Evolutionary conservation across 1,284 basidiomycete genomes (phyloP).

Genomic region (Trichosporon asahii): DNA sequence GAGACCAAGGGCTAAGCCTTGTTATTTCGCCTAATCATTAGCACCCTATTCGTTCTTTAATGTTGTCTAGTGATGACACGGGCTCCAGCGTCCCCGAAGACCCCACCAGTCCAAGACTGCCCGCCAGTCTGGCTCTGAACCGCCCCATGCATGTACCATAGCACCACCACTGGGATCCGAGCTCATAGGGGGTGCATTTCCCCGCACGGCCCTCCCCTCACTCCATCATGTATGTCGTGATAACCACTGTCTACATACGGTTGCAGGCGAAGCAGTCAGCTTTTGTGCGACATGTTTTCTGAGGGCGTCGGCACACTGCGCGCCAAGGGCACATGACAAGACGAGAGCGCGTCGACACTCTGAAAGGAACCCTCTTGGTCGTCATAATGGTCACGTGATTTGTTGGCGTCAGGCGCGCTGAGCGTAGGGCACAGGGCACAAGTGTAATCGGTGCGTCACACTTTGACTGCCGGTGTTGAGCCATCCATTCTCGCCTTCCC

Average conservation of each 20-base stretch:
- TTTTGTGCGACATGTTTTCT: too few species aligned
- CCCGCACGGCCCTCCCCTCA: neutral
- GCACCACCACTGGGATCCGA: neutral
- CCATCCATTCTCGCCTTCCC: neutral
- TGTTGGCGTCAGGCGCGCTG: too few species aligned
- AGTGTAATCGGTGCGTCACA: neutral
- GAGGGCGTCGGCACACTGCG: too few species aligned
- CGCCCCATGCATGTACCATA: conserved; percentile 1
- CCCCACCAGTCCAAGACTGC: neutral
- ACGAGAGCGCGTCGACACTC: too few species aligned
- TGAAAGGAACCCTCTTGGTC: neutral
- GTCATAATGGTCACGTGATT: conserved; percentile 1
- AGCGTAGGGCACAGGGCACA: neutral
- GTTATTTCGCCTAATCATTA: neutral
- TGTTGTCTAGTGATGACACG: neutral
- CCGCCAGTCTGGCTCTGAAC: neutral
- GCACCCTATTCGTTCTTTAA: neutral
- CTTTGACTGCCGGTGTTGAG: neutral
- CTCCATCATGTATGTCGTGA: neutral
- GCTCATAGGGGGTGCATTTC: neutral
- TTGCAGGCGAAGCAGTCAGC: neutral
- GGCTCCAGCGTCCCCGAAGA: neutral
- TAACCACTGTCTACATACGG: neutral
- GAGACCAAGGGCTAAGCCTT: conserved; percentile 27
- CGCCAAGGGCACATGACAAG: too few species aligned